Evolutionary conservation across 1,139 yeast genomes (phyloP), one percentile per base, ranked within the genome.

Genomic region (Yarrowia galli): DNA sequence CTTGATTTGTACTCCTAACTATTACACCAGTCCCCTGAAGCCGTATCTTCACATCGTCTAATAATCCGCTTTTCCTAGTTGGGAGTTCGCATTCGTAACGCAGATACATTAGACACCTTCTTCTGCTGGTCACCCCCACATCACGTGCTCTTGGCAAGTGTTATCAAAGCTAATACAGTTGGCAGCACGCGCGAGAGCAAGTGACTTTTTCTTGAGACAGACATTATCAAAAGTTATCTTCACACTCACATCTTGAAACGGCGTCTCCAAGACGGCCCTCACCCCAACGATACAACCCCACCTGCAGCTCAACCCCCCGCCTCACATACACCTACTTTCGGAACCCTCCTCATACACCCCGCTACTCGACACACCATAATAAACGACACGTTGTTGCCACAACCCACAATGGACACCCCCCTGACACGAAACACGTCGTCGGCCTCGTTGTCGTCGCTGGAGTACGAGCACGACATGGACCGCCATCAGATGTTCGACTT

Each of bases 401-500:
- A 49, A 49, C 54, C 38, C 63, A 20, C 63, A n/a, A 42, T 58
- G 64, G 64, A 56, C 25, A 56, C 64, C 18, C 64, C 64, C 25
- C 40, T 58, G 51, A 43, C 64, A 0, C 49, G 64, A 20, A 58
- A 58, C 42, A 58, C 49, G 40, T 58, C 64, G 18, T 58, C 64
- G 20, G 64, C 64, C 51, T 58, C 64, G 28, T 28, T 58, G 64
- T 58, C 64, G 51, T 58, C 64, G 49, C 64, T 58, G 32, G 64
- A 58, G 46, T 58, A 58, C 64, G 64, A 58, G 40, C 64, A 58
- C 32, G 64, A 58, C 32, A 58, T 43, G 49, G 64, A 58, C 32
- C 64, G 64, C 8, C 64, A 58, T 22, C 64, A 58, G 23, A 58
- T 77, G 54, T 68, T 77, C 60, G 80, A 78, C 65, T 69, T 78